Evolutionary conservation across 345 rosid species (phyloP), one percentile per base, ranked within the genome.

Genomic region (Cardamine resedifolia): DNA sequence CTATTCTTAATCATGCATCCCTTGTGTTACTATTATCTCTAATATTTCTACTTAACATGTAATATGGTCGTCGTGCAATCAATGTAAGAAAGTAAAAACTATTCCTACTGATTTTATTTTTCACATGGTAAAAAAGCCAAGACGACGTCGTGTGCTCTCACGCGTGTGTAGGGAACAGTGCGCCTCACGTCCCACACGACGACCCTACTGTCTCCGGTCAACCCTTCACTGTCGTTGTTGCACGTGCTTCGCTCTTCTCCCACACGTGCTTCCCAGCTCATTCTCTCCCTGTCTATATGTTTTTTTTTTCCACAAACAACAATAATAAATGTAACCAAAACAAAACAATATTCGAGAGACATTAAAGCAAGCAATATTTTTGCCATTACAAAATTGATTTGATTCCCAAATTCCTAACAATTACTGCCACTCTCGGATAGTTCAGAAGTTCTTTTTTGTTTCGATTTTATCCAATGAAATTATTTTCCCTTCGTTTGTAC

Each of bases 211-310:
- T 74, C 68, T 67, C 78, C 73, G 12, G 78, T 74, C 78, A 67
- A 74, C 78, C 73, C 78, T 74, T 72, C 68, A 74, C 43, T 59
- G 73, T 74, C 78, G 67, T 74, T 74, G 63, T 68, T 67, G 73
- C 77, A 66, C 72, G 77, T 58, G 77, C 71, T 73, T 64, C 64
- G 56, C 64, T 64, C 64, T 39, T 39, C 36, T 62, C 56, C 12
- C 56, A 5, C 77, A 66, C 72, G 78, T 74, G 61, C 72, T 67
- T 67, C 78, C 63, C 78, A 74, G 56, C 73, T 74, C 78, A 74
- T 59, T 63, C 55, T 62, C 41, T 41, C 55, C 16, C 59, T 73
- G 53, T 56, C 28, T 55, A 16, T 64, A 23, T 64, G 26, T 43
- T 56, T 64, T 27, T 53, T 15, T 62, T 4, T 39, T 74, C 51